Evolutionary conservation across 257 asterid genomes (phyloP), one percentile per base, ranked within the genome.

Genomic region (Nicotiana undulata): DNA sequence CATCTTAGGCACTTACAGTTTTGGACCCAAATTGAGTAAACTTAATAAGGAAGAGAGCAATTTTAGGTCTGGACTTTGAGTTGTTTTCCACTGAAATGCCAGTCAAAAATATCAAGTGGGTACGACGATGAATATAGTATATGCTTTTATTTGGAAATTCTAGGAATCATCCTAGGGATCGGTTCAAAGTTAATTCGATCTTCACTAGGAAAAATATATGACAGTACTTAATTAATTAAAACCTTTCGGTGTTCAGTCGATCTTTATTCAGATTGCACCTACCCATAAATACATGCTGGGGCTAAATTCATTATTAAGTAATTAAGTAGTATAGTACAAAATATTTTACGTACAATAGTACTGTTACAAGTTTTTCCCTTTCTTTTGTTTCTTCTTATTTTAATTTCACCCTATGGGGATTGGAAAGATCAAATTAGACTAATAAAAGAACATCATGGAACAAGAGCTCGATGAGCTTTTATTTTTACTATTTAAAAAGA

Each of bases 11-110:
- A 28, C 70, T 63, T 17, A 63, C 11, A 63, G 20, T 20, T 13
- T 63, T 29, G 28, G 63, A 18, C 52, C 44, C 58, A 12, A 52
- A 77, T 76, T 67, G 22, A 56, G 13, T 55, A 70, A 67, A 61
- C 58, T 51, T 22, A 31, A 22, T 20, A 3, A 59, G 17, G 49
- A n/a, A 2, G 29, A 2, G 9, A 13, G 29, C 34, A 44, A 15
- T 28, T 63, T 11, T 63, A 1, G 1, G 11, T 12, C 9, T 53
- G 55, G 75, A 65, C n/a, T 55, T 82, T 72, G 83, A 83, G 86
- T 79, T 83, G 88, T 82, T 83, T 81, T 75, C 88, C 90, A 87
- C 90, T 87, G 37, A 24, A 76, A 72, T 58, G 53, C 64, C 77
- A 28, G 46, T 29, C 44, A 63, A 64, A 72, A 22, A 12, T 59